Evolutionary conservation across 129 eudicot species (phyloP).

Genomic region (Solidago caesia): DNA sequence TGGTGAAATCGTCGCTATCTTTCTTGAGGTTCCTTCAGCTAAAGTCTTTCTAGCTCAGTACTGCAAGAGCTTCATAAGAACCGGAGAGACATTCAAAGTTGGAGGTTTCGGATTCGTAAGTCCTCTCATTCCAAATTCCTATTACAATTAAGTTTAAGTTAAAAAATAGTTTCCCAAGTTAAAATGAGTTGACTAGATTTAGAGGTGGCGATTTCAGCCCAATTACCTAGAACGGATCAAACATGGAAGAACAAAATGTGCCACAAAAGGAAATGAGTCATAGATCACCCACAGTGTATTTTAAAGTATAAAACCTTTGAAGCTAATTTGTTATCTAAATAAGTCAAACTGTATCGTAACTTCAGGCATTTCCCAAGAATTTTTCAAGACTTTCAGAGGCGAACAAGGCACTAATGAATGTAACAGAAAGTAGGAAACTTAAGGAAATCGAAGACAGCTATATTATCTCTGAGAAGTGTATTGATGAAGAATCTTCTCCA

Average conservation of each 20-base stretch:
- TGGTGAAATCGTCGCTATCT: conserved; percentile 43
- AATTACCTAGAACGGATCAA: background rate
- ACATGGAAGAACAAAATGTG: too few species aligned
- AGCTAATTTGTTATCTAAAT: background rate
- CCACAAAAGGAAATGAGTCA: too few species aligned
- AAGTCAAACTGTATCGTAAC: background rate
- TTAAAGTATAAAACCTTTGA: too few species aligned
- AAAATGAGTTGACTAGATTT: background rate
- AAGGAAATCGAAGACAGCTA: conserved; percentile 31
- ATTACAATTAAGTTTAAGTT: background rate
- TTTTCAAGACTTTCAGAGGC: conserved; percentile 31
- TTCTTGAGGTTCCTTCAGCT: conserved; percentile 47
- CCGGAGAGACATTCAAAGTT: conserved; percentile 47
- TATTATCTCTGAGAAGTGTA: conserved; percentile 29
- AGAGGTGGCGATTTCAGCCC: background rate
- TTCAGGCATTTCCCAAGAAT: conserved; percentile 45
- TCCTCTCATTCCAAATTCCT: conserved; percentile 4
- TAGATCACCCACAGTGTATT: too few species aligned
- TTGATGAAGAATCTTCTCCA: conserved; percentile 36
- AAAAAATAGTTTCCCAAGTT: background rate
- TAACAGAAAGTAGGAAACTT: conserved; percentile 36
- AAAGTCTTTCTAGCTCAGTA: conserved; percentile 61
- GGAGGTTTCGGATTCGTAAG: conserved; percentile 68
- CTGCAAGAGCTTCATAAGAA: conserved; percentile 41
- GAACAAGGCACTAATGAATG: conserved; percentile 38